A percentile compares a stretch with the other conserved stretches of the same genome.
Evolutionary conservation across 2,329 filamentous ascomycete species (phyloP).

Genomic region (Calonectria hawksworthii): DNA sequence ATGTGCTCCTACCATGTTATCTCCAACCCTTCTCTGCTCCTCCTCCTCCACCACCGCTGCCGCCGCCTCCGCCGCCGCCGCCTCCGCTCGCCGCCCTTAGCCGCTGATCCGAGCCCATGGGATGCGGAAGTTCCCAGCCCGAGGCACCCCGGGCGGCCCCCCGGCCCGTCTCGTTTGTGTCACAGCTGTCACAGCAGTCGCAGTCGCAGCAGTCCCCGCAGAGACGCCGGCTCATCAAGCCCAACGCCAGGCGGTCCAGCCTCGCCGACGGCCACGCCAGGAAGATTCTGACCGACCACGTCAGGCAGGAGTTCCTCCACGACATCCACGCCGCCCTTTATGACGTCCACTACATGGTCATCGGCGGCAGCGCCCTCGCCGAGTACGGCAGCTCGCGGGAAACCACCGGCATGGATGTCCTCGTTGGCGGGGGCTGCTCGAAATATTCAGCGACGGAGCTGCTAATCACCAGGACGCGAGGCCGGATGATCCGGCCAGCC

Average conservation of each 20-base stretch:
- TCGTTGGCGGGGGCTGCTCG: neutral
- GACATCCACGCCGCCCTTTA: neutral
- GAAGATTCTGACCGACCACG: neutral
- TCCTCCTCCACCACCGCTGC: neutral
- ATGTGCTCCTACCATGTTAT: neutral
- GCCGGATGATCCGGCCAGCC: conserved; percentile 3
- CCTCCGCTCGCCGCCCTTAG: neutral
- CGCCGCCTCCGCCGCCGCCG: too few species aligned
- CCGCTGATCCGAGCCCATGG: neutral
- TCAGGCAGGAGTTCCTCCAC: conserved; percentile 6
- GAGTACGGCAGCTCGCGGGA: neutral
- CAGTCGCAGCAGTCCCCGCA: neutral
- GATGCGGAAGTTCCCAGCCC: conserved; percentile 10
- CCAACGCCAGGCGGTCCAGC: neutral
- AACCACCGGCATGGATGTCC: neutral
- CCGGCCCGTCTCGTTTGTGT: conserved; percentile 11
- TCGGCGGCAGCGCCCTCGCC: neutral
- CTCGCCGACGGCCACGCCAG: neutral
- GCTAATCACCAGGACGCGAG: neutral
- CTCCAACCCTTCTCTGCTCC: neutral
- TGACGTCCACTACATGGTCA: conserved; percentile 6
- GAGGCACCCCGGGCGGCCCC: neutral
- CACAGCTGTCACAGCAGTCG: neutral
- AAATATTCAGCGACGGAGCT: neutral
- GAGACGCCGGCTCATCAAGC: conserved; percentile 1